Evolutionary conservation across 2,329 filamentous ascomycete species (phyloP).

Genomic region (Claviceps sp.): DNA sequence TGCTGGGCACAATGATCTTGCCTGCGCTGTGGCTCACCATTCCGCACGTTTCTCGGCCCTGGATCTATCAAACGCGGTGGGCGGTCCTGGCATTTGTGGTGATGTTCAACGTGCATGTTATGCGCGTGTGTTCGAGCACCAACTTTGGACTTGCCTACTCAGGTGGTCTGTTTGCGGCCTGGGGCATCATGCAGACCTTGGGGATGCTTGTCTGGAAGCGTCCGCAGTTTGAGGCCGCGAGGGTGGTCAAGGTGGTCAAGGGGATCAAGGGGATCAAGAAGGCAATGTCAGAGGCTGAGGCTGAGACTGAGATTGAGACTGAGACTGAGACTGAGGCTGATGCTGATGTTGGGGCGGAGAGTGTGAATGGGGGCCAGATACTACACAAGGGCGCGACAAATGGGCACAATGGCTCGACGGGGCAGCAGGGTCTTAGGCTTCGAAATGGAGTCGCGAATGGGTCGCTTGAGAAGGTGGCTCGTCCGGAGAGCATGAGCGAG

Average conservation of each 20-base stretch:
- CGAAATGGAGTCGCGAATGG: constrained; percentile 7
- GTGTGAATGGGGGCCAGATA: too few relatives aligned
- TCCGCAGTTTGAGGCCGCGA: constrained; percentile 43
- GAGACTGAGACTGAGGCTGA: background rate
- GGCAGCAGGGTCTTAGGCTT: constrained; percentile 9
- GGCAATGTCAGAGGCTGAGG: background rate
- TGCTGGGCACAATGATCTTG: constrained; percentile 34
- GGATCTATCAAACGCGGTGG: constrained; percentile 37
- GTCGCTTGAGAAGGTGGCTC: background rate
- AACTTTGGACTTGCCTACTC: constrained; percentile 39
- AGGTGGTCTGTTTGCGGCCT: constrained; percentile 34
- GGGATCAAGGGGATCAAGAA: background rate
- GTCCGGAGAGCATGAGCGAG: constrained; percentile 2
- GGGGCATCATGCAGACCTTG: constrained; percentile 35
- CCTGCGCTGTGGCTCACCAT: constrained; percentile 42
- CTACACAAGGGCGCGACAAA: background rate
- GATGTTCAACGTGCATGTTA: constrained; percentile 29
- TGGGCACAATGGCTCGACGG: background rate
- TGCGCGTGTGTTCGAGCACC: constrained; percentile 30
- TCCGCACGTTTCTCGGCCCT: constrained; percentile 36
- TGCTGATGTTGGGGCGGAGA: too few relatives aligned
- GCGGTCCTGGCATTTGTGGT: constrained; percentile 31
- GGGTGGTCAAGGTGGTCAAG: constrained; percentile 24
- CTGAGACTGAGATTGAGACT: too few relatives aligned
- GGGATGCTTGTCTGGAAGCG: constrained; percentile 38